These are phyloP conservation scores for Dysphania ambrosioides DNA, from an alignment of 148 eudicot genomes.

Conservation along the genomic window DNA sequence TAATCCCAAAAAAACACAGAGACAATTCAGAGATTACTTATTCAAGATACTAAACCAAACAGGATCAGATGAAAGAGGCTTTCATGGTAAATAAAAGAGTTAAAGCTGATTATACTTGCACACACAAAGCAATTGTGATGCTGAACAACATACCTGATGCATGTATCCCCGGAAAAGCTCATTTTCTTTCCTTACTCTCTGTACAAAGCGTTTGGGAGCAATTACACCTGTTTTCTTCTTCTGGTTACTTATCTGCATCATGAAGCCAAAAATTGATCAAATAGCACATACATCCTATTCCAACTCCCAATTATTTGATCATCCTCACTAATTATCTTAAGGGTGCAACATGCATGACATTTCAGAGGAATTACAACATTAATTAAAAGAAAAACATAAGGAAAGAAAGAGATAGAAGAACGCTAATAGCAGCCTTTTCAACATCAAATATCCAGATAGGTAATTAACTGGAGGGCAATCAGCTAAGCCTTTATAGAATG, in stretches of 20 bases:
- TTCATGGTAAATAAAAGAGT: neutral
- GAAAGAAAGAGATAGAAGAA: neutral
- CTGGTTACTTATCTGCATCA: slow-evolving; percentile 65
- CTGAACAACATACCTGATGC: slow-evolving; percentile 69
- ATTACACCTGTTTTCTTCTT: slow-evolving; percentile 97
- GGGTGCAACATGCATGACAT: neutral
- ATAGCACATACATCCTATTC: neutral
- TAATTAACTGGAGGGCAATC: neutral
- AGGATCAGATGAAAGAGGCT: neutral
- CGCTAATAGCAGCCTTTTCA: neutral
- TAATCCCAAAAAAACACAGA: neutral
- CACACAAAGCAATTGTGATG: neutral
- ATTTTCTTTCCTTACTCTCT: slow-evolving; percentile 81
- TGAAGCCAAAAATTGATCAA: slow-evolving; percentile 9
- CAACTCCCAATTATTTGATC: neutral
- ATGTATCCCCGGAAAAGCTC: slow-evolving; percentile 87
- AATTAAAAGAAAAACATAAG: neutral
- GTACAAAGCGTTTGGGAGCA: slow-evolving; percentile 96
- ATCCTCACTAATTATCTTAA: neutral
- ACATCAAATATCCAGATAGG: neutral
- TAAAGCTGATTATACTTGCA: neutral
- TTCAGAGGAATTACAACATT: neutral
- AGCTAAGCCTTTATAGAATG: neutral
- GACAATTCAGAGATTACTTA: neutral
- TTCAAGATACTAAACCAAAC: neutral